Percentiles rank a stretch among this genome's conserved stretches.
phyloP scores from a whole-genome alignment of 2,329 filamentous ascomycete species.

The Talaromyces atroroseus region DNA sequence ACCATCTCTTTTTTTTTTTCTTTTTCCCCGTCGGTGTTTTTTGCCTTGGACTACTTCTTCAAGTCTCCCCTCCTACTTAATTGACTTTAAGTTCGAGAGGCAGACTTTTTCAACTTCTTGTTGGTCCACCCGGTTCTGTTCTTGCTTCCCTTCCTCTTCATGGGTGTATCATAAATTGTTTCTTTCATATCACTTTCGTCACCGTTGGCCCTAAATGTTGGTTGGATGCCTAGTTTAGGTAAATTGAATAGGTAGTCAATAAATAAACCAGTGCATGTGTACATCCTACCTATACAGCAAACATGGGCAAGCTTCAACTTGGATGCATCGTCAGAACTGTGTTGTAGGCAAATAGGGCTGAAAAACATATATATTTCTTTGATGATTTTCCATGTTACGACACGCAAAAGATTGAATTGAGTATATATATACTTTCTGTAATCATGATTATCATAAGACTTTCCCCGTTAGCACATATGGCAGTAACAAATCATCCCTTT shows the following conservation, averaged over 20 bases:
- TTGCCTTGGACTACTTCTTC: background rate
- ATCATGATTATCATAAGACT: too few species aligned
- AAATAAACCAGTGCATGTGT: background rate
- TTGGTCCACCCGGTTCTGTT: background rate
- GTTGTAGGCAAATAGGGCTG: too few species aligned
- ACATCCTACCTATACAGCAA: background rate
- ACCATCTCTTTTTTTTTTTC: background rate
- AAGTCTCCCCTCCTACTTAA: background rate
- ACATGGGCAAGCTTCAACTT: too few species aligned
- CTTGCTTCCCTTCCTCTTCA: too few species aligned
- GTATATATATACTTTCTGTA: too few species aligned
- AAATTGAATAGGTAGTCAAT: background rate
- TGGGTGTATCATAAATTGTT: background rate
- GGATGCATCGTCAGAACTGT: too few species aligned
- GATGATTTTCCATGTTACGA: too few species aligned
- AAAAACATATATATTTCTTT: too few species aligned
- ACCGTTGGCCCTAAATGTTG: background rate
- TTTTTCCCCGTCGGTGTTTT: background rate
- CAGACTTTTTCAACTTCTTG: background rate
- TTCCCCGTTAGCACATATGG: too few species aligned
- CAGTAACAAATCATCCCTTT: too few species aligned
- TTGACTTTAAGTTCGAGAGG: background rate
- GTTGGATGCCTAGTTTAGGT: background rate
- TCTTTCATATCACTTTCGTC: background rate
- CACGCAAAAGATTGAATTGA: too few species aligned